A percentile compares a stretch with the other conserved stretches of the same genome.
Conservation (phyloP, 768 basidiomycete species). For the Suillus decipiens region DNA sequence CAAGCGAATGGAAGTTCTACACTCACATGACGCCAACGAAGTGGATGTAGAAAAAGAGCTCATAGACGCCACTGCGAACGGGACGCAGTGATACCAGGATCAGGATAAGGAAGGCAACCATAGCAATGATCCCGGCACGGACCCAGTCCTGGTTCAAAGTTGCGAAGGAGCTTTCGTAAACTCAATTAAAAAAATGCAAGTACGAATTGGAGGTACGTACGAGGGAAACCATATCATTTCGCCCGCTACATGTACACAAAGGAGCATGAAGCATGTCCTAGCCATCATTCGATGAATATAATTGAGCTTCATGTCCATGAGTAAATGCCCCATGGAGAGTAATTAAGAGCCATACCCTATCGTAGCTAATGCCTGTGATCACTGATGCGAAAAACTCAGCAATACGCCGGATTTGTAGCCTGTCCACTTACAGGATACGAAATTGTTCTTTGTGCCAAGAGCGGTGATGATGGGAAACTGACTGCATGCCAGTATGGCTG, state of each 20-base stretch:
- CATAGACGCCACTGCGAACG: constrained; percentile 48
- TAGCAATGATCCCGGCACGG: constrained; percentile 37
- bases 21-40: constrained; percentile 44
- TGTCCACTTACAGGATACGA: constrained; percentile 38
- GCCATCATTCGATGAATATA: constrained; percentile 51
- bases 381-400: constrained; percentile 15
- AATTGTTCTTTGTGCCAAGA: constrained; percentile 52
- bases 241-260: constrained; percentile 48
- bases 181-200: neutral
- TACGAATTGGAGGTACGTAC: constrained; percentile 10
- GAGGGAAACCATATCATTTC: constrained; percentile 6
- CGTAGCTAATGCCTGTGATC: constrained; percentile 30
- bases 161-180: neutral
- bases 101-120: constrained; percentile 43
- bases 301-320: constrained; percentile 33
- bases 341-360: constrained; percentile 21
- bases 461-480: constrained; percentile 47
- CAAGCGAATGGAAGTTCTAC: fast-evolving
- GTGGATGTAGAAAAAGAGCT: constrained; percentile 54
- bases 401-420: no score
- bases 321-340: neutral
- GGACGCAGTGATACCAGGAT: constrained; percentile 48
- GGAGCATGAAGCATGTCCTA: constrained; percentile 45
- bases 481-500: constrained; percentile 33
- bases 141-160: constrained; percentile 20